A percentile compares a stretch with the other conserved stretches of the same genome.
These are phyloP conservation scores for Hypoxylon sp. DNA, from an alignment of 2,329 filamentous ascomycete genomes.

Conservation along the genomic window DNA sequence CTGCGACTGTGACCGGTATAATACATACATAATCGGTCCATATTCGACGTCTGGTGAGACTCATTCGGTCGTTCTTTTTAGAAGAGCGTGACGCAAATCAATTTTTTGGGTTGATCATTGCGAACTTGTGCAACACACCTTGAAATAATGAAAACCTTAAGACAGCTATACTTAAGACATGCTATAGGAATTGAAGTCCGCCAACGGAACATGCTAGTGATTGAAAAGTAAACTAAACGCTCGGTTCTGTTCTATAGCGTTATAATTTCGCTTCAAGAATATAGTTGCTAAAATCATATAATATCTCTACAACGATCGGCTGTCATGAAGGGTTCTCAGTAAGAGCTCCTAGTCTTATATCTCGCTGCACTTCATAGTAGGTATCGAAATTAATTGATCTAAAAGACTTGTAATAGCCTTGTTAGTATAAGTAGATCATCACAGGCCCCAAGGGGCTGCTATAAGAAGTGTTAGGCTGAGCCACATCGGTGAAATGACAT, in stretches of 20 bases:
- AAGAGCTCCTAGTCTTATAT: background rate
- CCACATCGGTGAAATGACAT: background rate
- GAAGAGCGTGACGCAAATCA: background rate
- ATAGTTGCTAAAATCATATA: background rate
- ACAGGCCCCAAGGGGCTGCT: background rate
- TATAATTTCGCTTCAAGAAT: background rate
- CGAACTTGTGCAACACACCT: constrained; percentile 27
- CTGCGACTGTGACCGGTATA: constrained; percentile 14
- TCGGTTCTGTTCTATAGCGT: background rate
- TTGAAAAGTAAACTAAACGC: background rate
- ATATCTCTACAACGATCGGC: background rate
- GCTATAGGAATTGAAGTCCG: constrained; percentile 1
- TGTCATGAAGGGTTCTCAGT: background rate
- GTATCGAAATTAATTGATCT: background rate
- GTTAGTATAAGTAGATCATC: background rate
- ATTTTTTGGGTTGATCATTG: constrained; percentile 11
- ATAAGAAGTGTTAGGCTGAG: background rate
- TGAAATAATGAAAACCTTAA: constrained; percentile 4
- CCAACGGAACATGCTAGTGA: background rate
- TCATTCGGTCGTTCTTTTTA: constrained; percentile 19
- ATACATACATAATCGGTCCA: constrained; percentile 25
- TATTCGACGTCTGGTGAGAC: constrained; percentile 18
- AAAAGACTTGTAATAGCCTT: background rate
- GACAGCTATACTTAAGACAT: background rate
- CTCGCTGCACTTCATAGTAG: background rate